Conservation (phyloP, 768 basidiomycete species). For the Calocera cornea region DNA sequence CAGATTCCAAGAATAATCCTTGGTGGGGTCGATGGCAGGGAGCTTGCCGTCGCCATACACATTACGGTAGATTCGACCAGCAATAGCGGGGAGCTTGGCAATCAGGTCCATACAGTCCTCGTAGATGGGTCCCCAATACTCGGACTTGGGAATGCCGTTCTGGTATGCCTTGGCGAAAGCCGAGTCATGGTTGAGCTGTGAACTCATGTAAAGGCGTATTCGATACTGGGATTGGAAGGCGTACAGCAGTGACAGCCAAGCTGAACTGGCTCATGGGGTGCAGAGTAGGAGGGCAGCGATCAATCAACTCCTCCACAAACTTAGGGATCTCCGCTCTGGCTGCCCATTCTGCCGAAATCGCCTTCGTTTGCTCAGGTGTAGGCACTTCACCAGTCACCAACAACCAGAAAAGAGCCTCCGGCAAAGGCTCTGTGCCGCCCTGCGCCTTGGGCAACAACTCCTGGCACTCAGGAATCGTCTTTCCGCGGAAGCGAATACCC, state of each 20-base stretch:
- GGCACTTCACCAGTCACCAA: conserved; percentile 91
- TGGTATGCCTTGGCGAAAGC: conserved; percentile 93
- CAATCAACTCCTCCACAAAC: conserved; percentile 92
- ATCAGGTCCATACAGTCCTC: conserved; percentile 87
- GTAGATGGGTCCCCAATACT: conserved; percentile 92
- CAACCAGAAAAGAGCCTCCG: conserved; percentile 91
- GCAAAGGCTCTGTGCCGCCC: conserved; percentile 78
- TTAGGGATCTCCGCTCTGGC: conserved; percentile 80
- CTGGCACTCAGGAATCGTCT: conserved; percentile 84
- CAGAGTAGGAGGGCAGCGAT: conserved; percentile 81
- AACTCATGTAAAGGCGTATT: conserved; percentile 3
- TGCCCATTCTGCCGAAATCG: conserved; percentile 88
- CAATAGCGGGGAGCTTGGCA: conserved; percentile 93
- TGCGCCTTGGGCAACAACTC: conserved; percentile 77
- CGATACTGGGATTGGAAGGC: conserved; percentile 18
- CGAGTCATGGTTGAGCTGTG: conserved; percentile 81
- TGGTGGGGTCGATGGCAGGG: conserved; percentile 64
- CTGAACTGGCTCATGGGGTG: conserved; percentile 99
- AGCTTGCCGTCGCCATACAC: conserved; percentile 81
- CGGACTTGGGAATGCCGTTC: conserved; percentile 81
- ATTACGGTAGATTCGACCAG: conserved; percentile 81
- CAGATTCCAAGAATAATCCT: conserved; percentile 85
- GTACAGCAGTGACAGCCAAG: conserved; percentile 82
- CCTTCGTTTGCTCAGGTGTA: conserved; percentile 72
- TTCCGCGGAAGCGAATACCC: conserved; percentile 96